phyloP scores from a whole-genome alignment of 2,329 filamentous ascomycete species.

The Elsinoe arachidis region DNA sequence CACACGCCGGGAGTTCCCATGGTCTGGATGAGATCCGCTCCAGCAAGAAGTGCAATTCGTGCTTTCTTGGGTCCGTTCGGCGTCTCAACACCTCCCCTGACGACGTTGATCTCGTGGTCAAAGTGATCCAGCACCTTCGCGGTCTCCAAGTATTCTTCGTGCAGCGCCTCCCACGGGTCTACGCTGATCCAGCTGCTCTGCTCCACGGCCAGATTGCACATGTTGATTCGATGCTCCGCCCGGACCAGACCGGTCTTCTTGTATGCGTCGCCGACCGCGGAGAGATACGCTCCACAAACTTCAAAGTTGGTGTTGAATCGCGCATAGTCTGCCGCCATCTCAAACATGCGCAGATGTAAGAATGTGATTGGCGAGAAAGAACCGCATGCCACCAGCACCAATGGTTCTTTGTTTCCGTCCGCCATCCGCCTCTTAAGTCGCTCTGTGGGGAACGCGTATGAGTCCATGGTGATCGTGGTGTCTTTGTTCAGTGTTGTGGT shows the following conservation, averaged over 20 bases:
- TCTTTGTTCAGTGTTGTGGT: neutral
- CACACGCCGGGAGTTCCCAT: conserved; percentile 57
- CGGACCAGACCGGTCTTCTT: conserved; percentile 73
- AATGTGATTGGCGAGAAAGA: conserved; percentile 44
- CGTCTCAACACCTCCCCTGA: conserved; percentile 63
- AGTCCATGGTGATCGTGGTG: conserved; percentile 29
- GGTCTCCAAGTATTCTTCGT: conserved; percentile 78
- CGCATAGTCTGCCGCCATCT: conserved; percentile 74
- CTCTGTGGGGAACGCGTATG: conserved; percentile 54
- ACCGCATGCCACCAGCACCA: conserved; percentile 61
- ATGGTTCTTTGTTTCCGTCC: conserved; percentile 49
- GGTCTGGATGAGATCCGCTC: conserved; percentile 47
- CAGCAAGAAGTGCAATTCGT: conserved; percentile 72
- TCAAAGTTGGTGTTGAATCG: conserved; percentile 71
- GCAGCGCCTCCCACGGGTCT: conserved; percentile 80
- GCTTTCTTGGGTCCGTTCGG: conserved; percentile 60
- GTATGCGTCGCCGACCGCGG: conserved; percentile 66
- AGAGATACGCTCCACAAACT: conserved; percentile 76
- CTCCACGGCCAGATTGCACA: conserved; percentile 76
- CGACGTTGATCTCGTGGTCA: conserved; percentile 76
- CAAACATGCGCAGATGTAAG: conserved; percentile 77
- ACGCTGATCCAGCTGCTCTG: conserved; percentile 74
- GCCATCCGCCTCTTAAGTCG: conserved; percentile 50
- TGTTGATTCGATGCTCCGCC: conserved; percentile 66
- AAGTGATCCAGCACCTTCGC: conserved; percentile 87